These are phyloP conservation scores for Diaporthe humulicola DNA, from an alignment of 2,329 filamentous ascomycete species.

Conservation along the genomic window DNA sequence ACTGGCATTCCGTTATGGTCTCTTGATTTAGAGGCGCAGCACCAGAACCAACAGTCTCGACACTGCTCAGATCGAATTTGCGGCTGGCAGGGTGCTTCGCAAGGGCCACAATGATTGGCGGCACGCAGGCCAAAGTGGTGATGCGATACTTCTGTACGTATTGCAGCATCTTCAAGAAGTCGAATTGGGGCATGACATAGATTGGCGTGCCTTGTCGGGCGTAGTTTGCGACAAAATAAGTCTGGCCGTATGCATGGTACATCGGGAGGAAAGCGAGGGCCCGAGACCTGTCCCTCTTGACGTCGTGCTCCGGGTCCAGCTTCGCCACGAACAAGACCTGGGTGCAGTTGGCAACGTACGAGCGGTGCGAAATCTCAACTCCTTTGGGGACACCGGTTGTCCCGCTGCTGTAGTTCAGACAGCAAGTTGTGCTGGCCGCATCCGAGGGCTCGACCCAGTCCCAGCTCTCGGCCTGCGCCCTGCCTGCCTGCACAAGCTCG, in stretches of 20 bases:
- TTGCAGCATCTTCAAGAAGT: constrained; percentile 79
- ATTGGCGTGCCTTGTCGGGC: constrained; percentile 72
- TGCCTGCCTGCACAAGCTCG: constrained; percentile 64
- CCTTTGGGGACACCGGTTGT: constrained; percentile 89
- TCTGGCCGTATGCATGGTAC: constrained; percentile 82
- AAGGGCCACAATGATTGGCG: constrained; percentile 80
- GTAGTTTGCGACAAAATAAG: constrained; percentile 73
- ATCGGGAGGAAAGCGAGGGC: constrained; percentile 80
- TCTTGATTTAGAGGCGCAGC: constrained; percentile 78
- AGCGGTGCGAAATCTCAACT: constrained; percentile 83
- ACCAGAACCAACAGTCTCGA: constrained; percentile 72
- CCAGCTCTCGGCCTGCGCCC: constrained; percentile 67
- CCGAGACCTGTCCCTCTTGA: constrained; percentile 53
- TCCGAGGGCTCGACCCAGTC: constrained; percentile 71
- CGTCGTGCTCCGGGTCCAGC: constrained; percentile 62
- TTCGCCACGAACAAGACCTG: constrained; percentile 66
- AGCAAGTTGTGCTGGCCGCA: constrained; percentile 68
- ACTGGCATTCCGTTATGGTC: constrained; percentile 69
- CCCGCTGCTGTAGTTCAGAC: constrained; percentile 83
- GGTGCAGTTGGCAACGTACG: constrained; percentile 79
- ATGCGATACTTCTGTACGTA: constrained; percentile 78
- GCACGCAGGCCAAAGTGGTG: constrained; percentile 76
- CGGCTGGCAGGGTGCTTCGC: constrained; percentile 77
- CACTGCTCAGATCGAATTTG: constrained; percentile 76
- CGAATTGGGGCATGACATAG: constrained; percentile 84